A percentile compares a stretch with the other conserved stretches of the same genome.
These are phyloP conservation scores for Tricladium varicosporioides DNA, from an alignment of 2,329 filamentous ascomycete species.

Conservation along the genomic window DNA sequence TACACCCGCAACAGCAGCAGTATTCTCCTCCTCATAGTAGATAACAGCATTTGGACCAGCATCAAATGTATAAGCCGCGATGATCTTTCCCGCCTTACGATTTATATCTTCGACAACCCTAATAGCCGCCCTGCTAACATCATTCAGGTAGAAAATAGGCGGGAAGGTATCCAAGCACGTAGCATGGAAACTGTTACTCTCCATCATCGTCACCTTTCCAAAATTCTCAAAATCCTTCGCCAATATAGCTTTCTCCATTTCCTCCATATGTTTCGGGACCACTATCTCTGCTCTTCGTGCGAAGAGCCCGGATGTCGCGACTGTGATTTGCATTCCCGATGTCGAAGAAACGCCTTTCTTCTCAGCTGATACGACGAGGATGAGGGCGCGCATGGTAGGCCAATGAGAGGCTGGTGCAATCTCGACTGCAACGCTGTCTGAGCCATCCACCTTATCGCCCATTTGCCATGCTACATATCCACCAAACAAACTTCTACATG, in stretches of 20 bases:
- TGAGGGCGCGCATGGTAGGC: conserved; percentile 90
- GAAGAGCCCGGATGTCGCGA: conserved; percentile 88
- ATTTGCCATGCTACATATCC: conserved; percentile 95
- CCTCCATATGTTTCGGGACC: conserved; percentile 78
- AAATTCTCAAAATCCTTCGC: conserved; percentile 82
- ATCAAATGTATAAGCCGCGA: conserved; percentile 96
- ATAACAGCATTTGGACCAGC: conserved; percentile 96
- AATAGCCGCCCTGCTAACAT: conserved; percentile 83
- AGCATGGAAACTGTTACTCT: conserved; percentile 96
- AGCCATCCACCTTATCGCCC: conserved; percentile 72
- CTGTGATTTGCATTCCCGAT: conserved; percentile 95
- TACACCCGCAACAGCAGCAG: conserved; percentile 69
- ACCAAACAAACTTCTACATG: conserved; percentile 89
- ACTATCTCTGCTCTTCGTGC: conserved; percentile 69
- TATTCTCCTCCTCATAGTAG: conserved; percentile 85
- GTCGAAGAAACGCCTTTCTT: conserved; percentile 96
- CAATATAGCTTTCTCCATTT: conserved; percentile 80
- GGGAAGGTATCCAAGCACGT: conserved; percentile 93
- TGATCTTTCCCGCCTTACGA: conserved; percentile 68
- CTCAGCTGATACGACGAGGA: conserved; percentile 86
- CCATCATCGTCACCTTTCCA: conserved; percentile 89
- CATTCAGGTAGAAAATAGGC: conserved; percentile 98
- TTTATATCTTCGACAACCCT: conserved; percentile 90
- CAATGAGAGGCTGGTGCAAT: conserved; percentile 88
- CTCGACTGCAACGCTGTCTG: conserved; percentile 83